phyloP scores from a whole-genome alignment of 345 rosid genomes.

The Eucalyptus microcorys region DNA sequence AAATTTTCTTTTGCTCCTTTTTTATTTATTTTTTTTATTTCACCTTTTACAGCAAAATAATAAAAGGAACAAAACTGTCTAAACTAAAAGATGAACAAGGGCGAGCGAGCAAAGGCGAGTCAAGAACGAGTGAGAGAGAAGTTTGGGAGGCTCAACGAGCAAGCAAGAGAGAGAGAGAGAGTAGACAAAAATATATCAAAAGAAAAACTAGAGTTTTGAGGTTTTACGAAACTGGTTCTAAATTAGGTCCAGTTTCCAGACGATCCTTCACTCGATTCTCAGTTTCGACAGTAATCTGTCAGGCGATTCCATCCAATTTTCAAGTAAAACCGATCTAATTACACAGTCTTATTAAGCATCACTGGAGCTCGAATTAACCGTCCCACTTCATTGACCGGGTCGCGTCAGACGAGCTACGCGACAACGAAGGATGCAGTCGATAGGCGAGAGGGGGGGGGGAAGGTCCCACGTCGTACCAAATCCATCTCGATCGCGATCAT shows the following conservation, averaged over 20 bases:
- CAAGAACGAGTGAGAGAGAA: accelerated
- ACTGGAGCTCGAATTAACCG: neutral
- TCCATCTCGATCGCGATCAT: neutral
- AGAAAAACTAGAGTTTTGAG: neutral
- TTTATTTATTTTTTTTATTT: no score
- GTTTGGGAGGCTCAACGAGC: no score
- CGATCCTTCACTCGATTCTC: neutral
- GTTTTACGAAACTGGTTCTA: neutral
- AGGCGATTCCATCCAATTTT: neutral
- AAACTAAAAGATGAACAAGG: neutral
- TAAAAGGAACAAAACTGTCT: no score
- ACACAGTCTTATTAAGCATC: accelerated
- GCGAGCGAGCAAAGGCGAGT: no score
- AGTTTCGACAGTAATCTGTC: neutral
- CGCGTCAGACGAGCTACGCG: neutral
- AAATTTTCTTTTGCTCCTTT: no score
- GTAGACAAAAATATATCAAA: no score
- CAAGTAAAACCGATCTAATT: neutral
- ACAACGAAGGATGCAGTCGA: neutral
- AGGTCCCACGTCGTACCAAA: neutral
- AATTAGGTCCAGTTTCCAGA: neutral
- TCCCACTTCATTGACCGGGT: neutral
- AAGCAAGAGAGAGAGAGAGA: neutral
- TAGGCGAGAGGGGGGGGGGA: neutral
- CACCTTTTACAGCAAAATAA: no score